These are phyloP conservation scores for Neurospora sp. DNA, from an alignment of 495 filamentous ascomycete species.

Conservation along the genomic window DNA sequence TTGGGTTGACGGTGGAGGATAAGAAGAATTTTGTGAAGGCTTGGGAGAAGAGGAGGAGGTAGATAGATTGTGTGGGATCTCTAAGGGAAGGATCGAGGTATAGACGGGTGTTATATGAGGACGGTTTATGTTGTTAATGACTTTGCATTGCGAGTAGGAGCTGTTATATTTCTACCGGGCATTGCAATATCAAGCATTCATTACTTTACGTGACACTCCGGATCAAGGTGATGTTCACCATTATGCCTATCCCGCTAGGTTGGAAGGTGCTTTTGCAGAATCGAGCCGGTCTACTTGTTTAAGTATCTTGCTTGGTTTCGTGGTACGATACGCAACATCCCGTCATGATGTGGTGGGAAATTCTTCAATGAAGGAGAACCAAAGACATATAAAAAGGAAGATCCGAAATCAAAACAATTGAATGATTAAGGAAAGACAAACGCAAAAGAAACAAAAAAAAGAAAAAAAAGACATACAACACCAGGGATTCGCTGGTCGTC, in stretches of 20 bases:
- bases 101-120: neutral
- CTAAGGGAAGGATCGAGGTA: neutral
- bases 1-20: slow-evolving; percentile 70
- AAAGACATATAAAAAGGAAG: too few relatives aligned
- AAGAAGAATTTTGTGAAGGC: slow-evolving; percentile 72
- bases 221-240: too few relatives aligned
- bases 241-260: too few relatives aligned
- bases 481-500: slow-evolving; percentile 19
- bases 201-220: neutral
- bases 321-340: neutral
- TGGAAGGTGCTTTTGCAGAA: neutral
- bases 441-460: too few relatives aligned
- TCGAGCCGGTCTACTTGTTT: neutral
- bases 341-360: neutral
- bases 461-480: slow-evolving; percentile 22
- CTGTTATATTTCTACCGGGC: neutral
- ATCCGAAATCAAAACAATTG: too few relatives aligned
- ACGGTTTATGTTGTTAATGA: neutral
- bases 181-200: neutral
- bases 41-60: slow-evolving; percentile 30
- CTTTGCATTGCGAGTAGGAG: neutral
- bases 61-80: neutral
- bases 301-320: neutral
- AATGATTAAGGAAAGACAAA: too few relatives aligned
- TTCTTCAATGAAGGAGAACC: too few relatives aligned